Evolutionary conservation across 352 stramenopile species (phyloP).

Genomic region (Phytophthora brassicae): DNA sequence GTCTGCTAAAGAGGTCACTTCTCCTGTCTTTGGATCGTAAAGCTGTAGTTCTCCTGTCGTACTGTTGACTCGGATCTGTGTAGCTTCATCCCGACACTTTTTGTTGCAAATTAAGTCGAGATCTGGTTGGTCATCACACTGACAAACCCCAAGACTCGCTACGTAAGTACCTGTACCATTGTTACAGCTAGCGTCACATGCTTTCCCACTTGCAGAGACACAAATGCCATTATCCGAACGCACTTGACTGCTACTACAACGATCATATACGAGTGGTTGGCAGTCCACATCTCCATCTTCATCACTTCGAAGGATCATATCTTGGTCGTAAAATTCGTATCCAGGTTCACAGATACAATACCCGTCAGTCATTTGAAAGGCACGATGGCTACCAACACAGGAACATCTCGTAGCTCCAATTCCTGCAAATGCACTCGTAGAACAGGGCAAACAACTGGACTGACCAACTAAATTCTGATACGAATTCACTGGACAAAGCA

Average conservation of each 20-base stretch:
- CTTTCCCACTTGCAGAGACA: constrained; percentile 41
- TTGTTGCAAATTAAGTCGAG: constrained; percentile 83
- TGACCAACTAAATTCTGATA: constrained; percentile 79
- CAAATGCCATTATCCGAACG: constrained; percentile 77
- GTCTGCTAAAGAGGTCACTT: constrained; percentile 22
- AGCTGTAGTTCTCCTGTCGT: constrained; percentile 58
- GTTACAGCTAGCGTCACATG: constrained; percentile 58
- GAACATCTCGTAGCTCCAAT: constrained; percentile 68
- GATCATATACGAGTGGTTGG: constrained; percentile 90
- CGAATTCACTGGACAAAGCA: constrained; percentile 63
- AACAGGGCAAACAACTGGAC: constrained; percentile 83
- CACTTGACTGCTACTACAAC: constrained; percentile 73
- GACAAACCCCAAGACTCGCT: constrained; percentile 80
- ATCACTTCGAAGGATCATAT: constrained; percentile 78
- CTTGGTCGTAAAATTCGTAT: constrained; percentile 91
- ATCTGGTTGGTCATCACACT: constrained; percentile 76
- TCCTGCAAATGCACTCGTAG: constrained; percentile 69
- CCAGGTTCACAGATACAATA: constrained; percentile 91
- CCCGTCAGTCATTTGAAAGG: constrained; percentile 90
- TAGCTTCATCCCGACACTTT: constrained; percentile 57
- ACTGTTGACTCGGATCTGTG: constrained; percentile 63
- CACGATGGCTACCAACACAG: constrained; percentile 86
- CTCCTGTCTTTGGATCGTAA: constrained; percentile 50
- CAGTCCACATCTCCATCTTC: constrained; percentile 89
- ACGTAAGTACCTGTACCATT: constrained; percentile 79